These are phyloP conservation scores for Zychaea mexicana DNA, from an alignment of 371 early-diverging fungal genomes.

Conservation along the genomic window DNA sequence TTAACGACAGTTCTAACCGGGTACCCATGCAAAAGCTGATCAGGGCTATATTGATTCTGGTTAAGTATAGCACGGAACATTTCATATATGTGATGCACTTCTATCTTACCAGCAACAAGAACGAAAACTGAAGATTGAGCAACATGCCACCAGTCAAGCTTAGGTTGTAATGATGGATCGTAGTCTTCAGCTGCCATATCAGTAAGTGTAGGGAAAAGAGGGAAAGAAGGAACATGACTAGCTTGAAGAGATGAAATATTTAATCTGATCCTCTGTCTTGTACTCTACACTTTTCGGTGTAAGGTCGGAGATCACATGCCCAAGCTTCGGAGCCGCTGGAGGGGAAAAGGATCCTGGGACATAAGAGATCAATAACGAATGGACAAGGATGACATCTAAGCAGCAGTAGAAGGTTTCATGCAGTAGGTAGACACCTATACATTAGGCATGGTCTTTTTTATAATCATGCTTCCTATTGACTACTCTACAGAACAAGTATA, in stretches of 20 bases:
- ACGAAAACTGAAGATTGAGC: slow-evolving; percentile 37
- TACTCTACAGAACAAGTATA: too few relatives aligned
- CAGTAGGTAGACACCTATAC: too few relatives aligned
- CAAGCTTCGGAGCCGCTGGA: background rate
- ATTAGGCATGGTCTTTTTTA: too few relatives aligned
- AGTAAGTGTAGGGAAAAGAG: background rate
- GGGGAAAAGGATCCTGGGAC: slow-evolving; percentile 5
- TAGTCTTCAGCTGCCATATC: background rate
- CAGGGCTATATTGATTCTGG: slow-evolving; percentile 15
- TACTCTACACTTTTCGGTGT: background rate
- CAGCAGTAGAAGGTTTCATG: background rate
- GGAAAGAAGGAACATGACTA: background rate
- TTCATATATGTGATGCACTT: background rate
- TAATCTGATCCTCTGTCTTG: slow-evolving; percentile 4
- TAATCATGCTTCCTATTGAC: too few relatives aligned
- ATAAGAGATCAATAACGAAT: background rate
- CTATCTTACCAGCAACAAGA: slow-evolving; percentile 36
- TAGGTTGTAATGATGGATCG: slow-evolving; percentile 13
- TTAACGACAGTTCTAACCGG: slow-evolving; percentile 38
- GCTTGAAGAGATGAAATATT: background rate
- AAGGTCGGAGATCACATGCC: slow-evolving; percentile 7
- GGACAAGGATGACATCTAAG: background rate
- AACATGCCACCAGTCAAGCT: slow-evolving; percentile 44
- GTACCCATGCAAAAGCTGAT: slow-evolving; percentile 38
- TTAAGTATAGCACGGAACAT: background rate